phyloP scores from a whole-genome alignment of 768 basidiomycete species.

The Astraeus odoratus region DNA sequence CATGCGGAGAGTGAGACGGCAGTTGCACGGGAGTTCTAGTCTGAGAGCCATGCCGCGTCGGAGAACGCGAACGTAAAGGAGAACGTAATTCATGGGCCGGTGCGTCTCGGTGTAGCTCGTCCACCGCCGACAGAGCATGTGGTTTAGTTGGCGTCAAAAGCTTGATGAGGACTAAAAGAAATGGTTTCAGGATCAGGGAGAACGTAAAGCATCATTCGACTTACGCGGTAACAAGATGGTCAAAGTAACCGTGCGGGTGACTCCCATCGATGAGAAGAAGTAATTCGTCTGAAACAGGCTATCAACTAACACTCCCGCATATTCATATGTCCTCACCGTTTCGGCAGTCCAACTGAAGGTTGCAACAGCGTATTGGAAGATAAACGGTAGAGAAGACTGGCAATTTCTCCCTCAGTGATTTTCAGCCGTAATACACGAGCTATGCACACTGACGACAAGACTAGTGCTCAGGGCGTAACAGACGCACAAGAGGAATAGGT shows the following conservation, averaged over 20 bases:
- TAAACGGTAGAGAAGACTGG: slow-evolving; percentile 51
- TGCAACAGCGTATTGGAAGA: slow-evolving; percentile 58
- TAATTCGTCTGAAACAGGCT: slow-evolving; percentile 53
- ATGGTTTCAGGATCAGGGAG: background rate
- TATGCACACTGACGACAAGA: slow-evolving; percentile 38
- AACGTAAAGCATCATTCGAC: slow-evolving; percentile 13
- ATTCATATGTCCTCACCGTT: slow-evolving; percentile 33
- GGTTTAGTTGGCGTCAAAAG: slow-evolving; percentile 40
- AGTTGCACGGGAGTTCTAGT: background rate
- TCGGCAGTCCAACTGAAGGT: slow-evolving; percentile 65
- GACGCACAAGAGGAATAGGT: slow-evolving; percentile 47
- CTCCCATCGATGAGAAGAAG: slow-evolving; percentile 52
- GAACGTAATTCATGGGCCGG: slow-evolving; percentile 1
- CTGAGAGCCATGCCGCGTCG: slow-evolving; percentile 5
- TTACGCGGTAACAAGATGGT: slow-evolving; percentile 55
- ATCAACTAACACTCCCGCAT: slow-evolving; percentile 2
- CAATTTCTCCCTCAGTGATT: background rate
- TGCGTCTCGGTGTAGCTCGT: slow-evolving; percentile 13
- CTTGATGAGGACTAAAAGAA: slow-evolving; percentile 44
- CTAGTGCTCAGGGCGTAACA: slow-evolving; percentile 42
- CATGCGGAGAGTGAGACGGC: slow-evolving; percentile 34
- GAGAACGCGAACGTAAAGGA: slow-evolving; percentile 1
- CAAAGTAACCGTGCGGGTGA: slow-evolving; percentile 48
- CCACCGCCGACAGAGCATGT: slow-evolving; percentile 7
- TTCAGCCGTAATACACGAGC: background rate